These are phyloP conservation scores for Fusarium irregulare DNA, from an alignment of 2,329 filamentous ascomycete species.

Conservation along the genomic window DNA sequence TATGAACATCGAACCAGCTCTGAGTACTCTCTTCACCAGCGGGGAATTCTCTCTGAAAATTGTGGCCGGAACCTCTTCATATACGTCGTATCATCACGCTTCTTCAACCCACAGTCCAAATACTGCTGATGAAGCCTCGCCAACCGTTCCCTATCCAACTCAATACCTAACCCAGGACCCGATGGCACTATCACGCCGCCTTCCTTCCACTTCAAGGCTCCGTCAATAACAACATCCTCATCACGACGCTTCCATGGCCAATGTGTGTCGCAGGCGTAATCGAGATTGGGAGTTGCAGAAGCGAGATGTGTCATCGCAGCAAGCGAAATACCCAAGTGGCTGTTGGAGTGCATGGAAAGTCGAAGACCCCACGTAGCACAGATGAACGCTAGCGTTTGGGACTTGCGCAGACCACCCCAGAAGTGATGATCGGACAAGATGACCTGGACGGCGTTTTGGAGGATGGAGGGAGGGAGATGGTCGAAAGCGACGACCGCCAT, in stretches of 20 bases:
- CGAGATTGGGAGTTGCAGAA: slow-evolving; percentile 54
- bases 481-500: slow-evolving; percentile 57
- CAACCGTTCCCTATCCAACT: slow-evolving; percentile 53
- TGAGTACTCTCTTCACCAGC: slow-evolving; percentile 42
- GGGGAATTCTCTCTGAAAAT: slow-evolving; percentile 50
- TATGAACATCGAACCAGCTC: too few relatives aligned
- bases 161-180: slow-evolving; percentile 51
- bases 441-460: slow-evolving; percentile 55
- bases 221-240: slow-evolving; percentile 55
- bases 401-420: slow-evolving; percentile 57
- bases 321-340: slow-evolving; percentile 56
- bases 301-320: slow-evolving; percentile 58
- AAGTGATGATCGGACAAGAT: slow-evolving; percentile 57
- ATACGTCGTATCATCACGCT: slow-evolving; percentile 53
- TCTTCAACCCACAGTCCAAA: slow-evolving; percentile 52
- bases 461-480: slow-evolving; percentile 54
- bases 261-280: slow-evolving; percentile 58
- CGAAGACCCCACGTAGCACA: slow-evolving; percentile 55
- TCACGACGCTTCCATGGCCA: slow-evolving; percentile 59
- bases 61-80: slow-evolving; percentile 52
- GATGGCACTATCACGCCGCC: slow-evolving; percentile 52
- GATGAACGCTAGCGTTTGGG: slow-evolving; percentile 53
- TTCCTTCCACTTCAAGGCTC: slow-evolving; percentile 51
- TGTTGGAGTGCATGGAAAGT: slow-evolving; percentile 58
- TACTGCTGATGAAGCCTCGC: slow-evolving; percentile 53